phyloP scores from a whole-genome alignment of 202 grass and related monocot genomes.

The Zoysia matrella region DNA sequence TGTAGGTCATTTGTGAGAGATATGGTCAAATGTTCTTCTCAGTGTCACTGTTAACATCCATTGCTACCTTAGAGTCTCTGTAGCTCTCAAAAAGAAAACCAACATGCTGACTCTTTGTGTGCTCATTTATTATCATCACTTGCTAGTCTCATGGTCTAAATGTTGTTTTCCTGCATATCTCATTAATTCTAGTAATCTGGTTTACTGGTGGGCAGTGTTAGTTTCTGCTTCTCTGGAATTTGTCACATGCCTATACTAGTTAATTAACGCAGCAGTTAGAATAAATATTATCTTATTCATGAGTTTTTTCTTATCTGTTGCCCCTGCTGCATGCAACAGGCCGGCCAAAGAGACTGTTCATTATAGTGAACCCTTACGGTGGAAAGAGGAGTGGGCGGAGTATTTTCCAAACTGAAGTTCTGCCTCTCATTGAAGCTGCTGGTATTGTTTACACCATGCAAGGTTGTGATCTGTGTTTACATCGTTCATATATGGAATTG shows the following conservation, averaged over 20 bases:
- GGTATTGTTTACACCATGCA: constrained; percentile 74
- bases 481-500: not conserved
- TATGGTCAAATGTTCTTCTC: no score
- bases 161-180: constrained; percentile 5
- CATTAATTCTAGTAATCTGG: not conserved
- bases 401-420: constrained; percentile 76
- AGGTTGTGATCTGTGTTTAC: constrained; percentile 59
- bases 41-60: constrained; percentile 16
- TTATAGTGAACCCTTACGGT: constrained; percentile 96
- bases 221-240: constrained; percentile 4
- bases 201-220: not conserved
- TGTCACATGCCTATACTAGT: not conserved
- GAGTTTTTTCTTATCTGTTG: constrained; percentile 28
- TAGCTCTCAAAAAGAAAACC: not conserved
- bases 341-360: constrained; percentile 82
- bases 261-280: not conserved
- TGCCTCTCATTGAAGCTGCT: constrained; percentile 78
- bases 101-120: not conserved
- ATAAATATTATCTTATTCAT: constrained; percentile 12
- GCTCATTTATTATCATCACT: not conserved
- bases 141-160: constrained; percentile 15
- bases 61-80: not conserved
- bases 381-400: constrained; percentile 71
- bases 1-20: not conserved
- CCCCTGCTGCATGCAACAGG: constrained; percentile 43